Evolutionary conservation across 805 yeast genomes (phyloP).

Genomic region (Sugiyamaella smithiae): DNA sequence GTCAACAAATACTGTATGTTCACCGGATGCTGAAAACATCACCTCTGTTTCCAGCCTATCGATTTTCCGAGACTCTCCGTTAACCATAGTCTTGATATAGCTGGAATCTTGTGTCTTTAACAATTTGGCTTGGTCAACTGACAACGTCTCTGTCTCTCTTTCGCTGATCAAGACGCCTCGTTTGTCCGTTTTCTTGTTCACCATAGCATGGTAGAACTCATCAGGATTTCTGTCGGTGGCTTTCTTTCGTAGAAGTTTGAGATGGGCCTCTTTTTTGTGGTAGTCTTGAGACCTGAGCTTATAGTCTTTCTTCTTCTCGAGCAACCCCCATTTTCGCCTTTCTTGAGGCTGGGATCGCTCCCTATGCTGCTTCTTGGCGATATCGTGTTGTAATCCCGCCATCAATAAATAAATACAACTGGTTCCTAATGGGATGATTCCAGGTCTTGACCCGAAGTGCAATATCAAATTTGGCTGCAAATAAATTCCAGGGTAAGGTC

Average conservation of each 20-base stretch:
- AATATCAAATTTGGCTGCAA: slow-evolving; percentile 5
- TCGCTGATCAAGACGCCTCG: slow-evolving; percentile 67
- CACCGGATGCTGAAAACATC: slow-evolving; percentile 50
- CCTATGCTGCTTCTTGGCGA: slow-evolving; percentile 93
- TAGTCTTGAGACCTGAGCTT: slow-evolving; percentile 62
- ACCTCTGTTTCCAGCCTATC: slow-evolving; percentile 46
- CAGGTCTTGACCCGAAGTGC: too few relatives aligned
- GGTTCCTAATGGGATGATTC: too few relatives aligned
- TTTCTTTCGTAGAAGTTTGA: slow-evolving; percentile 70
- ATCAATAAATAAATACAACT: slow-evolving; percentile 2
- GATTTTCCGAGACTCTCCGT: slow-evolving; percentile 63
- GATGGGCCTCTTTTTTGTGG: slow-evolving; percentile 54
- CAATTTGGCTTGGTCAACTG: slow-evolving; percentile 73
- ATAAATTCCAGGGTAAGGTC: slow-evolving; percentile 10
- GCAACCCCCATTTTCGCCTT: slow-evolving; percentile 72
- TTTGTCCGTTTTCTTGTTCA: slow-evolving; percentile 60
- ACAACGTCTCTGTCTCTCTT: slow-evolving; percentile 49
- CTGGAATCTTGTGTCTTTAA: slow-evolving; percentile 89
- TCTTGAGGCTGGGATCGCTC: slow-evolving; percentile 86
- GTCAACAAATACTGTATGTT: slow-evolving; percentile 85
- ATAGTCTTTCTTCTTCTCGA: slow-evolving; percentile 92
- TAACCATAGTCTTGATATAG: slow-evolving; percentile 74
- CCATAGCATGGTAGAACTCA: slow-evolving; percentile 96
- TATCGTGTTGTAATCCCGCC: slow-evolving; percentile 52
- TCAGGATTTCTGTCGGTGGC: slow-evolving; percentile 81